Evolutionary conservation across 176 grass and related monocot species (phyloP), one percentile per base, ranked within the genome.

Genomic region (Aegilops bicornis): DNA sequence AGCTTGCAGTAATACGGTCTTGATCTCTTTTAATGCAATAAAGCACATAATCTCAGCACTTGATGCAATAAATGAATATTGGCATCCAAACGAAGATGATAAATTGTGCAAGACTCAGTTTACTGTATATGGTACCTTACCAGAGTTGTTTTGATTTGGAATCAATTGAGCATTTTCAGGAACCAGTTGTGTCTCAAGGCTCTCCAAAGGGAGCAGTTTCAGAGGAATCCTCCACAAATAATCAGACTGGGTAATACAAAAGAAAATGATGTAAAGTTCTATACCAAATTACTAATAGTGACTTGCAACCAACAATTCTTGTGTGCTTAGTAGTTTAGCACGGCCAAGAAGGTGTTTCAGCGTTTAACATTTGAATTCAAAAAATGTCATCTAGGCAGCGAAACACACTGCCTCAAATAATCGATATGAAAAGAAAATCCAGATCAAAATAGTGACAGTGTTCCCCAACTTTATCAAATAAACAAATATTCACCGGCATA

Each of bases 231-330:
- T 13, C 42, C 10, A 3, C 11, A 45, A 45, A 45, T 13, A 45
- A 95, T 95, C 93, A 86, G 88, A 60, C 95, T 95, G 83, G 30
- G 60, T 79, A n/a, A 89, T 50, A 27, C 37, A 79, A 87, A 1
- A 75, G 37, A 39, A 58, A 58, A 85, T 20, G 5, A 79, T 66
- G 19, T 76, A 31, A 32, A 67, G 64, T 8, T 67, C 2, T 20
- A 2, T 17, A 50, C 69, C 78, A 75, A 39, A 40, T 71, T 23
- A 87, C 8, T 48, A 50, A 67, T 50, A 76, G 5, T 65, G 71
- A 82, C 10, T 32, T 58, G 64, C 16, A 35, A 89, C 33, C 6
- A 15, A 20, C 22, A 32, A 25, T 42, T 58, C 37, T 58, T 22
- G 2, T 33, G n/a, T 35, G 22, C 66, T 45, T 43, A 42, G 40